Evolutionary conservation across 1,284 basidiomycete genomes (phyloP).

Genomic region (Sporisorium reilianum): DNA sequence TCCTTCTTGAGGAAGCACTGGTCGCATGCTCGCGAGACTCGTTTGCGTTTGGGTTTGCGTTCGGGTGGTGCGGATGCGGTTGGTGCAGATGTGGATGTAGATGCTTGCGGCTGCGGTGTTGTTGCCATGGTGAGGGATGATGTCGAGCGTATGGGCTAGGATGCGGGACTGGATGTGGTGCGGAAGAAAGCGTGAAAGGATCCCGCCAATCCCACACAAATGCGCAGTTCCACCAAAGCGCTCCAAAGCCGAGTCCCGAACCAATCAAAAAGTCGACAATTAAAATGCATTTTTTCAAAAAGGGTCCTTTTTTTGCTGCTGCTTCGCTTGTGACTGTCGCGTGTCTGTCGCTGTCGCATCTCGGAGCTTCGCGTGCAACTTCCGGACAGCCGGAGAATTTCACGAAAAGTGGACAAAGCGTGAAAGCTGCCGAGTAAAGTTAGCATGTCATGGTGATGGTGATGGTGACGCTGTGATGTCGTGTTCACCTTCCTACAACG

Average conservation of each 20-base stretch:
- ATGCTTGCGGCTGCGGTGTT: neutral
- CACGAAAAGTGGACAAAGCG: too few relatives aligned
- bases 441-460: neutral
- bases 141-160: neutral
- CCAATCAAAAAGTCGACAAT: neutral
- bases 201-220: neutral
- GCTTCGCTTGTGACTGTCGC: too few relatives aligned
- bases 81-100: neutral
- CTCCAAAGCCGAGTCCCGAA: neutral
- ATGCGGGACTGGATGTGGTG: neutral
- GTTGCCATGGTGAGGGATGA: neutral
- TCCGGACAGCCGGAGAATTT: neutral
- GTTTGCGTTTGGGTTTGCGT: conserved; percentile 31
- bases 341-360: too few relatives aligned
- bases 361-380: too few relatives aligned
- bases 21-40: conserved; percentile 51
- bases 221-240: neutral
- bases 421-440: neutral
- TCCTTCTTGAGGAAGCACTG: conserved; percentile 53
- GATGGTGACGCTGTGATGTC: neutral
- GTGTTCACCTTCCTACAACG: neutral
- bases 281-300: neutral
- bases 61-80: neutral
- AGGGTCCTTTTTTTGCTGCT: neutral
- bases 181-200: neutral